A percentile compares a stretch with the other conserved stretches of the same genome.
phyloP scores from a whole-genome alignment of 2,329 filamentous ascomycete genomes.

The Aspergillus hiratsukae region DNA sequence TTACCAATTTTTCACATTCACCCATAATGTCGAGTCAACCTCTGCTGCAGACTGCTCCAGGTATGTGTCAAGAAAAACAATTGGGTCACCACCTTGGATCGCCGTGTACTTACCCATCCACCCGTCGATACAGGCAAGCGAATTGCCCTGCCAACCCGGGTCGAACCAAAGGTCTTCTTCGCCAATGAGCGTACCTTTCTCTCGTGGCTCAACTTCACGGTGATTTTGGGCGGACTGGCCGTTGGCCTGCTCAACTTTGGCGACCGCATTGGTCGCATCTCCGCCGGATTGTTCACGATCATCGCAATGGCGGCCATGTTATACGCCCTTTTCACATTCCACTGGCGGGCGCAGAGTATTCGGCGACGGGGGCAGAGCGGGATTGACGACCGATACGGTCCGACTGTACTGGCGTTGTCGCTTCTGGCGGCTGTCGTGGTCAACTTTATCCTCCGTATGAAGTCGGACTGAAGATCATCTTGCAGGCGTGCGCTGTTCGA shows the following conservation, averaged over 20 bases:
- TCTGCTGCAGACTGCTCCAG: slow-evolving; percentile 87
- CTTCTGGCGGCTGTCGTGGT: slow-evolving; percentile 85
- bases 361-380: slow-evolving; percentile 85
- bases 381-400: slow-evolving; percentile 93
- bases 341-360: slow-evolving; percentile 95
- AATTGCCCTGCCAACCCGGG: slow-evolving; percentile 93
- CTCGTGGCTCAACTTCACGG: slow-evolving; percentile 99
- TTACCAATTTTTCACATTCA: slow-evolving; percentile 2
- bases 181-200: slow-evolving; percentile 99
- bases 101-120: slow-evolving; percentile 5
- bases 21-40: slow-evolving; percentile 86
- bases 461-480: slow-evolving; percentile 14
- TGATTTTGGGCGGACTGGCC: slow-evolving; percentile 92
- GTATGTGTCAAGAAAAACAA: slow-evolving; percentile 47
- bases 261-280: slow-evolving; percentile 89
- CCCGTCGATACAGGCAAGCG: slow-evolving; percentile 68
- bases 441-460: slow-evolving; percentile 78
- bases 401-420: slow-evolving; percentile 82
- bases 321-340: slow-evolving; percentile 91
- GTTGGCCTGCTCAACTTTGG: slow-evolving; percentile 98
- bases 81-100: background rate
- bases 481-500: background rate
- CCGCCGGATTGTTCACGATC: slow-evolving; percentile 85
- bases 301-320: slow-evolving; percentile 94
- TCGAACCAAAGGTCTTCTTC: slow-evolving; percentile 99